A percentile compares a stretch with the other conserved stretches of the same genome.
These are phyloP conservation scores for Eutrema japonicum DNA, from an alignment of 345 rosid species.

Conservation along the genomic window DNA sequence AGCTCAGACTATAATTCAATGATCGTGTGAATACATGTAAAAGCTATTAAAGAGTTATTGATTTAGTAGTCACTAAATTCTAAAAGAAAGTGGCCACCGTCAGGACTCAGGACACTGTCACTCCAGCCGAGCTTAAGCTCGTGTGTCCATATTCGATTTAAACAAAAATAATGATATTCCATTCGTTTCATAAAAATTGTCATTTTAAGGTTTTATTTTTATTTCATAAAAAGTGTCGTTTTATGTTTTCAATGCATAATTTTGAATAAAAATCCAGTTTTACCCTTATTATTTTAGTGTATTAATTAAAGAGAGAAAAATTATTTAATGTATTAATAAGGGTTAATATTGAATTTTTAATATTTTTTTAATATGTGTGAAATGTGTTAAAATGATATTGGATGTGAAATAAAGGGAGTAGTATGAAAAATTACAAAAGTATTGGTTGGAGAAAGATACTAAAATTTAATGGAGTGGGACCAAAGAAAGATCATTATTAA, in stretches of 20 bases:
- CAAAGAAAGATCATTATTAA: conserved; percentile 43
- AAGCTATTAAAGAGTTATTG: conserved; percentile 4
- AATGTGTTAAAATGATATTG: too few species aligned
- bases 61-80: conserved; percentile 20
- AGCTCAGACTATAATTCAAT: background rate
- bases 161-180: conserved; percentile 1
- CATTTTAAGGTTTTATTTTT: too few species aligned
- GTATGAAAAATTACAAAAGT: background rate
- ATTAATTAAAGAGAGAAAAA: too few species aligned
- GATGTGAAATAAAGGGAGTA: too few species aligned
- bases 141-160: background rate
- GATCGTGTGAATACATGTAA: conserved; percentile 23
- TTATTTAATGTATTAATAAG: too few species aligned
- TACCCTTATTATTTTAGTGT: too few species aligned
- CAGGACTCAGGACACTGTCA: conserved; percentile 33
- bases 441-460: conserved; percentile 30
- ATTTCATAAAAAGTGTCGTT: too few species aligned
- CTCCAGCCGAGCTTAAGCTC: conserved; percentile 32
- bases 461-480: conserved; percentile 41
- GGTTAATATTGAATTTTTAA: too few species aligned
- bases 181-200: too few species aligned
- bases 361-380: too few species aligned
- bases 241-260: too few species aligned
- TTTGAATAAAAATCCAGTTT: too few species aligned
- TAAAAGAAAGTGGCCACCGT: conserved; percentile 30